These are phyloP conservation scores for Chytridium lagenaria DNA, from an alignment of 371 early-diverging fungal genomes.

Conservation along the genomic window DNA sequence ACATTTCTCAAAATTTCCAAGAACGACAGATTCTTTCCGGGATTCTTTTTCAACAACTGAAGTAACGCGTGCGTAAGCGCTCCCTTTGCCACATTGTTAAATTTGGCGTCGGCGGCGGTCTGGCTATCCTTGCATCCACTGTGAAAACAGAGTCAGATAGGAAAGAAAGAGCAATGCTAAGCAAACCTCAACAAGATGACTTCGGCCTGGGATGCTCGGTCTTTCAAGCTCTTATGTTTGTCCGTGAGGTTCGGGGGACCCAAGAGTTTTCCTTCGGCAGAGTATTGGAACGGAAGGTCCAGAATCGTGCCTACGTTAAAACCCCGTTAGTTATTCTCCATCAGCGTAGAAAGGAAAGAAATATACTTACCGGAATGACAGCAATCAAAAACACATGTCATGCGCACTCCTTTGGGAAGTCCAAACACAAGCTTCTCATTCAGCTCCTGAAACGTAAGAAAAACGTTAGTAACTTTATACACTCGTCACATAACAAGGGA, in stretches of 20 bases:
- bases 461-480: too few species aligned
- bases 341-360: too few species aligned
- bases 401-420: constrained; percentile 80
- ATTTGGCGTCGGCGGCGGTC: constrained; percentile 85
- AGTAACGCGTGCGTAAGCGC: constrained; percentile 91
- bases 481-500: too few species aligned
- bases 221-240: constrained; percentile 21
- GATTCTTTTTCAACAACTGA: constrained; percentile 62
- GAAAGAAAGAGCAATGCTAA: too few species aligned
- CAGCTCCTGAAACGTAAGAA: too few species aligned
- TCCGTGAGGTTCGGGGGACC: constrained; percentile 3
- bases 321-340: too few species aligned
- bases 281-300: constrained; percentile 52
- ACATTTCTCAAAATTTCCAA: constrained; percentile 75
- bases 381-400: constrained; percentile 85
- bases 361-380: constrained; percentile 46
- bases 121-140: constrained; percentile 89
- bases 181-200: constrained; percentile 44
- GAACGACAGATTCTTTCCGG: constrained; percentile 59
- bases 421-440: constrained; percentile 80
- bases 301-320: constrained; percentile 37
- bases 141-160: too few species aligned
- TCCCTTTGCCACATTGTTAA: constrained; percentile 53
- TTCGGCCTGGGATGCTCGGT: constrained; percentile 38
- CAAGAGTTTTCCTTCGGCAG: constrained; percentile 45